Evolutionary conservation across 73 alveolate genomes (phyloP).

Genomic region (Paramecium octaurelia): DNA sequence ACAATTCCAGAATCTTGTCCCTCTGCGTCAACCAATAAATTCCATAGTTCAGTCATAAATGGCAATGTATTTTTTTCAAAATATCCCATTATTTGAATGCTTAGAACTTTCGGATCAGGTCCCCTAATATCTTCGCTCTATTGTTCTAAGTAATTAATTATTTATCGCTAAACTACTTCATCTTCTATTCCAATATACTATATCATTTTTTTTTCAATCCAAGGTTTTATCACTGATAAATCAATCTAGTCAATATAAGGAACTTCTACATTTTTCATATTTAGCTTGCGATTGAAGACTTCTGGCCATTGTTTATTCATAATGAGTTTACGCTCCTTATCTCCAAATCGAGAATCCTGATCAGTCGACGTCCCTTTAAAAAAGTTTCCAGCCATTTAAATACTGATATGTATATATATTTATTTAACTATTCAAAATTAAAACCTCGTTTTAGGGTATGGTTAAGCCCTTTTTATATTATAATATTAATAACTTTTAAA

Average conservation of each 20-base stretch:
- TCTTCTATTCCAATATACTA: constrained; percentile 45
- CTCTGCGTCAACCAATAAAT: not conserved
- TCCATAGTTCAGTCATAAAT: constrained; percentile 45
- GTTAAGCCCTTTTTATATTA: not conserved
- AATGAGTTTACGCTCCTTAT: constrained; percentile 39
- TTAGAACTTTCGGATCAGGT: constrained; percentile 42
- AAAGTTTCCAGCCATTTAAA: constrained; percentile 50
- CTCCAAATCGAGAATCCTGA: constrained; percentile 37
- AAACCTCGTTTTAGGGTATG: not conserved
- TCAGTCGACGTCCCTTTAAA: constrained; percentile 45
- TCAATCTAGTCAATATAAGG: not conserved
- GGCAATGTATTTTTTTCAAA: constrained; percentile 40
- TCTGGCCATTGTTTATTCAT: constrained; percentile 38
- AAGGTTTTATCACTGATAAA: not conserved
- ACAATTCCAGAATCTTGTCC: constrained; percentile 25
- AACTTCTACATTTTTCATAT: constrained; percentile 15
- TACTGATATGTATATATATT: not conserved
- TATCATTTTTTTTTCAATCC: constrained; percentile 21
- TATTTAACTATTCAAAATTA: not conserved
- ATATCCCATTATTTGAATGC: constrained; percentile 23
- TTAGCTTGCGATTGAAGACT: not conserved
- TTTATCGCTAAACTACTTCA: constrained; percentile 53
- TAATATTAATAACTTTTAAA: not conserved
- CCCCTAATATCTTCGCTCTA: constrained; percentile 11
- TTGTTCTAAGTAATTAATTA: constrained; percentile 43